Evolutionary conservation across 208 protist genomes (phyloP), one percentile per base, ranked within the genome.

Genomic region (Phytomonas sp.): DNA sequence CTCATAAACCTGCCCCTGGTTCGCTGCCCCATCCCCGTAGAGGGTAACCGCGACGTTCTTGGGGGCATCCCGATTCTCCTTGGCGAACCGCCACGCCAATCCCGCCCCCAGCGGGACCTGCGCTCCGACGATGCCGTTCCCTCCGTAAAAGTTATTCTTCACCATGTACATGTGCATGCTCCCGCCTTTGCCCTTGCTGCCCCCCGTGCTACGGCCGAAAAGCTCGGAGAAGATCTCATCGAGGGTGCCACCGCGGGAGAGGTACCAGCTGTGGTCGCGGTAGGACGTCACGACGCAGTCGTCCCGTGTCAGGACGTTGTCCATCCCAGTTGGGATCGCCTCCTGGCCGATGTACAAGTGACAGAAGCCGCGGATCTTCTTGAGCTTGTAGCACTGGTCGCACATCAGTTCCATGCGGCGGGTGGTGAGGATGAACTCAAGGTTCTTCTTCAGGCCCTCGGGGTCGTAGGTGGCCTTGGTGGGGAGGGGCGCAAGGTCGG

Each of bases 271-370:
- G 80, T 99, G 98, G 72, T 98, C 94, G 64, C 98, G 93, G 83
- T 99, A 99, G 30, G 96, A 94, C 31, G 98, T 99, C 66, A 99
- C 92, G 63, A 98, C 88, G 36, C 89, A 88, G 77, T 99, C 98
- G 49, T 97, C 84, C 49, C 65, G 68, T 16, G 79, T 97, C 40
- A 97, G 77, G 33, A 94, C 82, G 69, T 92, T 91, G 75, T 97
- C 92, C 81, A 98, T 95, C 62, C 98, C 98, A 12, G 92, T 82
- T 26, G 86, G 86, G 77, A 99, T 92, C 30, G 96, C 97, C 89
- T 98, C 96, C 89, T 99, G 97, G 36, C 98, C 98, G 85, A 96
- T 98, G 87, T 99, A 99, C 29, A 99, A 85, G 75, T 99, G 98
- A 86, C 96, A 98, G 82, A 99, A 99, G 69, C 98, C 98, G 65